Evolutionary conservation across 164 flowering plant species (phyloP).

Genomic region (Umbellularia californica): DNA sequence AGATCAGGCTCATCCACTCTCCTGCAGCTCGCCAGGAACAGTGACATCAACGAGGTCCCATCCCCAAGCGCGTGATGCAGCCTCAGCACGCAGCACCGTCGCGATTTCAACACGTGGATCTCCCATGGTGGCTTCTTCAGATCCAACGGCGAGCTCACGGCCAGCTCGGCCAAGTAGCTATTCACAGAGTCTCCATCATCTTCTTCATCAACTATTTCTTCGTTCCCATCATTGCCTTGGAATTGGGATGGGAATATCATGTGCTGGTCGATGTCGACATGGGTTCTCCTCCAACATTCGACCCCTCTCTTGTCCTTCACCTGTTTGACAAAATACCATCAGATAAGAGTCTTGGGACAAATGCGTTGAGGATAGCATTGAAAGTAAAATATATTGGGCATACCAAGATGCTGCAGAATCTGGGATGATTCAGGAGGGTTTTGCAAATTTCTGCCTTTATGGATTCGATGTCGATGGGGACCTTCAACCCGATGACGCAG

Average conservation of each 20-base stretch:
- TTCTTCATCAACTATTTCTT: constrained; percentile 20
- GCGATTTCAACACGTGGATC: constrained; percentile 39
- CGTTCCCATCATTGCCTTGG: neutral
- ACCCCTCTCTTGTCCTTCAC: constrained; percentile 35
- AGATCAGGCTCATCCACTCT: constrained; percentile 23
- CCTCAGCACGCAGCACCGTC: constrained; percentile 37
- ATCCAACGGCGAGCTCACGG: constrained; percentile 41
- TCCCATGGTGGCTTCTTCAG: constrained; percentile 68
- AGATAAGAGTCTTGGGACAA: no score
- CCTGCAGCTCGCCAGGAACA: constrained; percentile 43
- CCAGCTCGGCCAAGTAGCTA: constrained; percentile 48
- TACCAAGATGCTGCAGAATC: constrained; percentile 54
- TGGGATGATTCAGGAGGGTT: constrained; percentile 47
- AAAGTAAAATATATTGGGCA: no score
- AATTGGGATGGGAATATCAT: constrained; percentile 20
- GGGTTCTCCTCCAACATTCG: constrained; percentile 44
- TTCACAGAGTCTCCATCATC: constrained; percentile 28
- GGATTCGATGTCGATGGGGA: constrained; percentile 33
- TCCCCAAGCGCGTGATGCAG: constrained; percentile 74
- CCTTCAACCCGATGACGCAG: constrained; percentile 29
- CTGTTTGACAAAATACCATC: neutral
- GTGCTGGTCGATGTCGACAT: constrained; percentile 47
- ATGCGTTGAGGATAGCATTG: neutral
- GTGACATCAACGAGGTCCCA: constrained; percentile 63
- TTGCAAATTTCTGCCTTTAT: constrained; percentile 20